Percentiles rank a stretch among this genome's conserved stretches.
phyloP scores from a whole-genome alignment of 2,329 filamentous ascomycete genomes.

The Ilyonectria robusta region DNA sequence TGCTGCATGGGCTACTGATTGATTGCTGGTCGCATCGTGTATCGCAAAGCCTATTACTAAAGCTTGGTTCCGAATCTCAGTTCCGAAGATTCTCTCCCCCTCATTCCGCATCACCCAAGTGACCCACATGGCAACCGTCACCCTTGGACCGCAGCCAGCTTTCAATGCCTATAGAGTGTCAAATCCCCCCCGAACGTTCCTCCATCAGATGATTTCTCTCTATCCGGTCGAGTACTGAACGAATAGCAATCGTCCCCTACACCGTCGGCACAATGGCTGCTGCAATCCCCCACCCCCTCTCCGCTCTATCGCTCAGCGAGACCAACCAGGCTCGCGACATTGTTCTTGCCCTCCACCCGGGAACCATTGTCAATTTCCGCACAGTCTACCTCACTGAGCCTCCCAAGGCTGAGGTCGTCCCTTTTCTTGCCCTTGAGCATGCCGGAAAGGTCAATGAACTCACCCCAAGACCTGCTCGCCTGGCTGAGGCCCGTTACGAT shows the following conservation, averaged over 20 bases:
- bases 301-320: constrained; percentile 47
- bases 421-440: constrained; percentile 62
- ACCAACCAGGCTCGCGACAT: constrained; percentile 53
- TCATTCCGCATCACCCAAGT: not conserved
- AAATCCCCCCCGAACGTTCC: constrained; percentile 7
- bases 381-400: constrained; percentile 67
- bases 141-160: not conserved
- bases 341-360: constrained; percentile 49
- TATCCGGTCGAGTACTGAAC: constrained; percentile 3
- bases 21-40: not conserved
- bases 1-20: not conserved
- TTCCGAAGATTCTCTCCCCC: constrained; percentile 13
- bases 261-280: constrained; percentile 22
- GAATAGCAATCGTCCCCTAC: constrained; percentile 7
- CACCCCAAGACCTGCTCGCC: constrained; percentile 51
- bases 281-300: constrained; percentile 51
- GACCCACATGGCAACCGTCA: constrained; percentile 4
- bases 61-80: constrained; percentile 10
- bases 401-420: constrained; percentile 61
- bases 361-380: constrained; percentile 59
- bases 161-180: constrained; percentile 21
- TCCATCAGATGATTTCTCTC: constrained; percentile 10
- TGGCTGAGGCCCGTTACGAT: constrained; percentile 59
- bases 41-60: constrained; percentile 3
- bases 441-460: constrained; percentile 48